Evolutionary conservation across 179 eudicot genomes (phyloP), one percentile per base, ranked within the genome.

Genomic region (Drosera spatulata): DNA sequence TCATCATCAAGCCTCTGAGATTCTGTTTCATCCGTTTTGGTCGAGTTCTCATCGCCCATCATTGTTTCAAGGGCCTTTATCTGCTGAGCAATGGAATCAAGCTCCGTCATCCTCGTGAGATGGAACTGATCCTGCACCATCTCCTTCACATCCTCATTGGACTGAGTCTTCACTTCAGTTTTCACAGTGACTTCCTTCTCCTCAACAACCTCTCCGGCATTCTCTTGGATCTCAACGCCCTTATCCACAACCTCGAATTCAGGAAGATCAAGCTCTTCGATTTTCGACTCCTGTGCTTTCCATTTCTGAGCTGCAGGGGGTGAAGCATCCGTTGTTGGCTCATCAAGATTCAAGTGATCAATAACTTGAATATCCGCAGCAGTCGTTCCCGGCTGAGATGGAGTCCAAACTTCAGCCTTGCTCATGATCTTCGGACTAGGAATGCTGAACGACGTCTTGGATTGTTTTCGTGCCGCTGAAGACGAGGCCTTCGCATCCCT

Each of bases 61-160:
- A 93, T 63, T 2, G 96, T 82, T 69, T 93, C 99, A 58, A 93
- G 93, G 15, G 95, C 96, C 76, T 82, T 86, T 8, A 93, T 82
- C 77, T 93, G 96, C 73, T 83, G 93, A 5, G 99, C 93, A 49
- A 93, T 86, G 0, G 89, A 78, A 75, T 93, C 96, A 38, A 93
- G 90, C 78, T 84, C 99, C 4, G 95, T 71, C 58, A 93, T 64
- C 70, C 91, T 75, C 6, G 63, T 74, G 11, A 80, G 69, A 56
- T 82, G 84, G 11, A 71, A 54, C 11, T 78, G 86, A 68, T 89
- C 93, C 50, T 86, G 86, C 62, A 93, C 95, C 56, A 86, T 71
- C 66, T 89, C 96, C 77, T 93, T 93, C 0, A 89, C 96, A 58
- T 89, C 93, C 85, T 88, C 96, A 57, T 85, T 77, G 11, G 96